Evolutionary conservation across 371 early-diverging fungal species (phyloP).

Genomic region (Mucor indicus): DNA sequence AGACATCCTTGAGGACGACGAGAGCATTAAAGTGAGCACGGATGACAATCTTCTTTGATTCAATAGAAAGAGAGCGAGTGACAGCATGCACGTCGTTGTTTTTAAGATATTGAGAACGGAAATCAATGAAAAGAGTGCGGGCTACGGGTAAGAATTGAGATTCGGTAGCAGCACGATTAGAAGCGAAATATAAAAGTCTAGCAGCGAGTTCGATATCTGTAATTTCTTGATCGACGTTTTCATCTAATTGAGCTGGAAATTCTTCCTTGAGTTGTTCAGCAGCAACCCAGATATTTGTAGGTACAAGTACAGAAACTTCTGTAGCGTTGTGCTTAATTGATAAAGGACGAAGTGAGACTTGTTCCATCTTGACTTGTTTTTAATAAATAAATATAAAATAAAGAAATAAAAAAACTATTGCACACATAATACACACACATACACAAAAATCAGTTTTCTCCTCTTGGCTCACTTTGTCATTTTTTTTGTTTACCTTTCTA

Average conservation of each 20-base stretch:
- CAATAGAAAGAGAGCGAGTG: slow-evolving; percentile 56
- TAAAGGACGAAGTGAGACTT: slow-evolving; percentile 71
- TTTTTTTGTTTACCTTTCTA: no score
- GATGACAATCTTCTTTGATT: slow-evolving; percentile 65
- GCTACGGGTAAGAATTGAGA: slow-evolving; percentile 71
- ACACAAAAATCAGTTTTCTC: no score
- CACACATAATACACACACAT: no score
- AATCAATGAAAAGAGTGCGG: slow-evolving; percentile 74
- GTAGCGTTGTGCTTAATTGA: slow-evolving; percentile 76
- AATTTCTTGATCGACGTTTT: slow-evolving; percentile 55
- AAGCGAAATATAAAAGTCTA: slow-evolving; percentile 71
- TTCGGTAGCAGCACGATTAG: slow-evolving; percentile 56
- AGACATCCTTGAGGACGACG: slow-evolving; percentile 58
- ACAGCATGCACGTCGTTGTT: slow-evolving; percentile 87
- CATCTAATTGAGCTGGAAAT: slow-evolving; percentile 50
- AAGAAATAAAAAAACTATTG: no score
- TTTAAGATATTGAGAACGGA: slow-evolving; percentile 71
- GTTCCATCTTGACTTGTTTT: slow-evolving; percentile 21
- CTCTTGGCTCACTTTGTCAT: no score
- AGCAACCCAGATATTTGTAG: slow-evolving; percentile 83
- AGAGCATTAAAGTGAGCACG: slow-evolving; percentile 83
- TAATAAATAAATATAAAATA: no score
- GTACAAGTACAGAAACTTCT: slow-evolving; percentile 82
- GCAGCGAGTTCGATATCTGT: slow-evolving; percentile 76
- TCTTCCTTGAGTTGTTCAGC: slow-evolving; percentile 88